Conservation (phyloP, 208 protist species). For the Trichomonas tenax region DNA sequence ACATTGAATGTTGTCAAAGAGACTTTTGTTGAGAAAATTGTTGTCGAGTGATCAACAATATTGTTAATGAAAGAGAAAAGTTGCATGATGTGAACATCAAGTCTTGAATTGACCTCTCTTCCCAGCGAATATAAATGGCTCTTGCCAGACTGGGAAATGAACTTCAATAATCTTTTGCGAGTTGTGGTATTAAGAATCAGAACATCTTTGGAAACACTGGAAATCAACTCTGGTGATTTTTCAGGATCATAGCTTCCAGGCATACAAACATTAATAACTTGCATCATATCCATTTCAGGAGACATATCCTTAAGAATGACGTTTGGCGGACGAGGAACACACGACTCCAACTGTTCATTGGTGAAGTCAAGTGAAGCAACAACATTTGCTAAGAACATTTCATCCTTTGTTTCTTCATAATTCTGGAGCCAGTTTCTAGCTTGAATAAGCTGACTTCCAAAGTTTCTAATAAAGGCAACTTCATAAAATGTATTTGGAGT, state of each 20-base stretch:
- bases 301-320: background rate
- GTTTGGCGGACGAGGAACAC: background rate
- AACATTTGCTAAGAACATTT: background rate
- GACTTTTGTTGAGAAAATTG: background rate
- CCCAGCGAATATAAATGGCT: background rate
- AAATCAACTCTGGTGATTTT: background rate
- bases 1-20: background rate
- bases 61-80: background rate
- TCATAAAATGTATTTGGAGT: background rate
- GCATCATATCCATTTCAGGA: background rate
- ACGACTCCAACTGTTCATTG: background rate
- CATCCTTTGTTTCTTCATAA: background rate
- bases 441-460: background rate
- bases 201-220: background rate
- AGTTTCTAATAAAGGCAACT: background rate
- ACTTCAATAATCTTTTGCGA: background rate
- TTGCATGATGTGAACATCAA: constrained; percentile 7
- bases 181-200: background rate
- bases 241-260: background rate
- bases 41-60: background rate
- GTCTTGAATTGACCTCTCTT: background rate
- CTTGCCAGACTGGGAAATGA: background rate
- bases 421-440: background rate
- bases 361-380: background rate
- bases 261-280: background rate